Evolutionary conservation across 441 rosid species (phyloP), one percentile per base, ranked within the genome.

Genomic region (Brassica hybrid): DNA sequence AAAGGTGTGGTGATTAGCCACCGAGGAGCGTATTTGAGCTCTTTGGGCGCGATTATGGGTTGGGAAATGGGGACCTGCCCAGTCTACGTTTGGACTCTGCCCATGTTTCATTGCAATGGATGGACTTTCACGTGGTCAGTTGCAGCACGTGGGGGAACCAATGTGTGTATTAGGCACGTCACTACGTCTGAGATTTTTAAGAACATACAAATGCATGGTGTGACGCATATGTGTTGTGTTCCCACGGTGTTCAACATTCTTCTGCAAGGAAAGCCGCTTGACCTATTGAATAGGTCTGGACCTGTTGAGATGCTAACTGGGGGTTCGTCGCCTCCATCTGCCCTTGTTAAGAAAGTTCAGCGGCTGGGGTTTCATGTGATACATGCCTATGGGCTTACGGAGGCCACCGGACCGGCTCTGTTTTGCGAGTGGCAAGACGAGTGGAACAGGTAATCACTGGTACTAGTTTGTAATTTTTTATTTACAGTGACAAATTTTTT

Each of bases 1-100:
- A 92, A 90, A 74, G 97, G 97, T 7, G 94, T 86, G 4, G 97
- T 90, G 11, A 82, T 84, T 45, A 90, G 93, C 75, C 97, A 92
- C 56, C 80, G 90, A 7, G 93, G 91, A 5, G 92, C 89, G 13
- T 90, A 90, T 56, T 81, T 92, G 1, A 83, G 81, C 63, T 79
- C 89, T 1, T 82, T 92, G 9, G 81, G 90, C 76, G 21, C 80
- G 21, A 79, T 90, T 73, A 78, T 88, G 4, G 86, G 91, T 2
- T 88, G 90, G 90, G 86, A 87, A 80, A 90, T 90, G 92, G 86
- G 87, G 27, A 78, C 1, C 3, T 89, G 70, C 6, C 88, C 89
- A 0, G 85, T 90, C 0, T 92, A 90, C 14, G 77, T 92, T 0
- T 92, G 97, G 97, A 81, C 91, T 0, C 88, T 92, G 0, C 97